Evolutionary conservation across 139 green algal species (phyloP), one percentile per base, ranked within the genome.

Genomic region (Volvox africanus): DNA sequence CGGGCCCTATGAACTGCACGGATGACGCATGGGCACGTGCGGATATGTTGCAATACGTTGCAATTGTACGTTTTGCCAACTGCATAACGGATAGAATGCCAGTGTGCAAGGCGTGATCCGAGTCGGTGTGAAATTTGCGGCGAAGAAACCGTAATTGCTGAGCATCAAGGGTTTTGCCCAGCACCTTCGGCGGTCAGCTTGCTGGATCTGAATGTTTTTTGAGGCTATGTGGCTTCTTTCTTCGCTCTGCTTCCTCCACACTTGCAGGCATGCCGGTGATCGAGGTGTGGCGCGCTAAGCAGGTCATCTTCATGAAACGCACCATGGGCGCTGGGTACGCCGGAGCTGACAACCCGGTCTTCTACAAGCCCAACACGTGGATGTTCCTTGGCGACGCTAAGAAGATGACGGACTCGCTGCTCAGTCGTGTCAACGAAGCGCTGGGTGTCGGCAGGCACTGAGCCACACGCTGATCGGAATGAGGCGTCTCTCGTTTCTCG

Each of bases 301-400:
- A 96, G 92, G 93, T 96, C 5, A 95, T 99, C 69, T 96, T 99
- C n/a, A 96, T 97, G 92, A 99, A 99, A 96, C 95, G 97, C 79
- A 96, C 93, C 62, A 96, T 99, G 96, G 97, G 93, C 26, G 88
- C 91, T 17, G 97, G 97, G 33, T 99, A 99, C 92, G 97, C 97
- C 13, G 97, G 96, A 35, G 95, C 97, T 14, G 96, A 99, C 89
- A 99, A 99, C 95, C 96, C 96, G 13, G 93, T 97, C 28, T 96
- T 97, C 91, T 98, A 97, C 92, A 98, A 98, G 86, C 69, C 86
- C 86, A 90, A 90, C 86, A 90, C 86, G 14, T 90, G 22, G 21
- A 90, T 90, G 86, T 36, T 90, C 1, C 86, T 90, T 50, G 86
- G 91, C 24, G 92, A 94, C 77, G 92, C 92, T 61, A 92, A 92